Conservation (phyloP, 2,329 filamentous ascomycete species). For the Bisporella sp. region DNA sequence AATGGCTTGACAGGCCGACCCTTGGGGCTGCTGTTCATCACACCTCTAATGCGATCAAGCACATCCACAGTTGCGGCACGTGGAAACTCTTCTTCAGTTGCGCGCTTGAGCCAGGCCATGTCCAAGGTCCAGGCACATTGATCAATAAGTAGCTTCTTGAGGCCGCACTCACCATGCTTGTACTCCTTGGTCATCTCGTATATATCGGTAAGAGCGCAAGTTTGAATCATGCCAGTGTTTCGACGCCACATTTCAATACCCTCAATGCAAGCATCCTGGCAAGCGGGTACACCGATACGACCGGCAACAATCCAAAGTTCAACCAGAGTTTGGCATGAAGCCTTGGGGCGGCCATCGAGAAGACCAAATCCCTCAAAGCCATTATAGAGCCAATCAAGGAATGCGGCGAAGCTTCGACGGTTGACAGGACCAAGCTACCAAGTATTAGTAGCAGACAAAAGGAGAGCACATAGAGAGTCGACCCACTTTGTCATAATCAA, state of each 20-base stretch:
- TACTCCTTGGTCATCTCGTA: constrained; percentile 5
- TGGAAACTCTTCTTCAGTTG: not conserved
- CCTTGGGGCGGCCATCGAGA: not conserved
- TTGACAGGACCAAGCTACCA: not conserved
- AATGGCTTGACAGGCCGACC: no score
- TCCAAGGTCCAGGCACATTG: constrained; percentile 9
- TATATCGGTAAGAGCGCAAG: constrained; percentile 1
- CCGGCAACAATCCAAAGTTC: constrained; percentile 9
- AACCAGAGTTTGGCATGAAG: not conserved
- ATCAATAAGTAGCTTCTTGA: constrained; percentile 8
- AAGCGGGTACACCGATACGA: not conserved
- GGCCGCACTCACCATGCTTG: not conserved
- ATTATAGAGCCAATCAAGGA: constrained; percentile 9
- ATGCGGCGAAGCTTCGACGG: not conserved
- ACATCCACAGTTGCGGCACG: not conserved
- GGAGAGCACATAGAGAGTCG: not conserved
- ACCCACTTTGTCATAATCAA: not conserved
- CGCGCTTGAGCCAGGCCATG: not conserved
- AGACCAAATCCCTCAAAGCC: not conserved
- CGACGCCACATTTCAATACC: constrained; percentile 1
- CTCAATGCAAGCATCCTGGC: constrained; percentile 9
- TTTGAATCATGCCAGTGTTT: not conserved
- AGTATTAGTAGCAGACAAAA: not conserved
- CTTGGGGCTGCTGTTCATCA: no score
- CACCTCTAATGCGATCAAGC: no score